Base-by-base conservation (phyloP, 805 yeast species). In the Barnettozyma sp. region DNA sequence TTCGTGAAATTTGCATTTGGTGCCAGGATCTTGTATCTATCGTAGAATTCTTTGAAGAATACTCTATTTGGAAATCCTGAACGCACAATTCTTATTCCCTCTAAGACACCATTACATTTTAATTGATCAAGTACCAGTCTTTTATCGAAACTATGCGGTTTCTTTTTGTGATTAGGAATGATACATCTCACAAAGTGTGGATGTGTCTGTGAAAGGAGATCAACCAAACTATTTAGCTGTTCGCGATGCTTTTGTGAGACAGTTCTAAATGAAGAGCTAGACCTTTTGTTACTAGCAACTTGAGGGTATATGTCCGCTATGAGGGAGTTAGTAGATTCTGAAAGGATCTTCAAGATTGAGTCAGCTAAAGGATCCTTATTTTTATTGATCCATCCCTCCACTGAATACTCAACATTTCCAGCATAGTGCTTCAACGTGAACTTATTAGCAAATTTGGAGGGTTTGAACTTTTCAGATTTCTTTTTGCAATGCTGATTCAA, bases 111-210 rank as follows among this genome's bases (percentile, higher is more conserved):
- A 54, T 92, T 92, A 54, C 97, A 92, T 44, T 96, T 70, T 43
- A 92, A 66, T 60, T 92, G 99, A 35, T 83, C 90, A 30, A 92
- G 63, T 7, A 92, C 94, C 17, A 92, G 62, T 21, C 61, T 62
- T 47, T 81, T 85, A 49, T 85, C 86, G 50, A 92, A 82, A 25
- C 66, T 63, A 28, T 73, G 73, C 0, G 96, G 76, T 34, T 67
- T 67, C 54, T 90, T 88, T 30, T 71, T 65, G 41, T 75, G 73
- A 54, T 92, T 92, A 7, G 99, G 99, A 30, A 92, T 65, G 31
- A 92, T 92, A 58, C 99, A 92, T 48, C 99, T 75, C 17, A 92
- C 97, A 55, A 92, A 92, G 56, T 92, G 97, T 3, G 99, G 99
- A 52, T 84, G 87, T 0, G 98, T 92, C 10, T 74, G 63, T 3